Evolutionary conservation across 2,329 filamentous ascomycete species (phyloP).

Genomic region (Sclerotinia spermophila): DNA sequence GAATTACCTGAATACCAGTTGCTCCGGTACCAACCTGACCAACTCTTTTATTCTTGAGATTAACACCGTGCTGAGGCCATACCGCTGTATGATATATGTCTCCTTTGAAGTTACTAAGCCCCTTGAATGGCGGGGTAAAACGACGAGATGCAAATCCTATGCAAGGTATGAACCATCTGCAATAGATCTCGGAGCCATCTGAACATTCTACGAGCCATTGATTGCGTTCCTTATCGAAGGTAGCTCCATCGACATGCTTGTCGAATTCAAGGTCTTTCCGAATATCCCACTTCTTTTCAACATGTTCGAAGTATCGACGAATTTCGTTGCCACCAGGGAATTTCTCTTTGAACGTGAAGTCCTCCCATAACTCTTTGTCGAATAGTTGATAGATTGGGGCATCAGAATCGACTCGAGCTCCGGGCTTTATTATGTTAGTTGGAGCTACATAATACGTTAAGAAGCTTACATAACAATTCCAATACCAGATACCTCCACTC

Average conservation of each 20-base stretch:
- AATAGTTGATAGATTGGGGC: slow-evolving; percentile 45
- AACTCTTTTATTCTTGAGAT: slow-evolving; percentile 38
- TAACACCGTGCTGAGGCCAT: slow-evolving; percentile 40
- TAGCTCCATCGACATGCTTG: slow-evolving; percentile 40
- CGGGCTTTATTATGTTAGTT: slow-evolving; percentile 38
- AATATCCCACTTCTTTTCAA: slow-evolving; percentile 52
- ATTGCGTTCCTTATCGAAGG: slow-evolving; percentile 38
- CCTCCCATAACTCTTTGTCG: slow-evolving; percentile 42
- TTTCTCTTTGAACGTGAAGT: slow-evolving; percentile 54
- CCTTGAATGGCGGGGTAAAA: slow-evolving; percentile 29
- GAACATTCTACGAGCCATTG: slow-evolving; percentile 43
- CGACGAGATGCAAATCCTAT: slow-evolving; percentile 32
- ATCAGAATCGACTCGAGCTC: slow-evolving; percentile 45
- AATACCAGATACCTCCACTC: slow-evolving; percentile 50
- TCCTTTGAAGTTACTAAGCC: slow-evolving; percentile 31
- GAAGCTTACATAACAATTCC: slow-evolving; percentile 38
- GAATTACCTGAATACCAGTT: slow-evolving; percentile 28
- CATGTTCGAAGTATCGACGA: slow-evolving; percentile 55
- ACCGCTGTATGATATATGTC: slow-evolving; percentile 29
- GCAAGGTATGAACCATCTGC: slow-evolving; percentile 29
- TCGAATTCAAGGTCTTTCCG: slow-evolving; percentile 45
- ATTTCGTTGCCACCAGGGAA: slow-evolving; percentile 53
- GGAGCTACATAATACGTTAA: not conserved
- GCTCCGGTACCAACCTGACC: slow-evolving; percentile 27
- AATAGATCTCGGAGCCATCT: slow-evolving; percentile 34